Conservation (phyloP, 2,329 filamentous ascomycete species). For the Microdochium bolleyi region DNA sequence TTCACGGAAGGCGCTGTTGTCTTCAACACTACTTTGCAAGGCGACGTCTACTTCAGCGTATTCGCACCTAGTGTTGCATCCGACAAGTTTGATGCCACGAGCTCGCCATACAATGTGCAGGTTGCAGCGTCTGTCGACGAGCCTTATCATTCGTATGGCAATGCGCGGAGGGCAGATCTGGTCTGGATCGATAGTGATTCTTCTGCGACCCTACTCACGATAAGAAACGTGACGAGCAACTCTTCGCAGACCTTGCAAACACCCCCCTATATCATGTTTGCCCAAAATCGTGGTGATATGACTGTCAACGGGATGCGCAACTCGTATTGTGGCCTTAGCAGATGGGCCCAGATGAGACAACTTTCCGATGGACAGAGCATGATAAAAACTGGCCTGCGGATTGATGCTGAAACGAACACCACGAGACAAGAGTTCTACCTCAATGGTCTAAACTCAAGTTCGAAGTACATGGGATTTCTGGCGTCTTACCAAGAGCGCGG, state of each 20-base stretch:
- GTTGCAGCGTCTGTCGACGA: conserved; percentile 75
- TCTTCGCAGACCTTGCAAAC: conserved; percentile 43
- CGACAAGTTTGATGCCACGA: conserved; percentile 46
- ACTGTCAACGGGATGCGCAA: conserved; percentile 61
- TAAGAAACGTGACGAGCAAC: conserved; percentile 58
- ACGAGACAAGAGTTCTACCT: conserved; percentile 89
- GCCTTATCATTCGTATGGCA: conserved; percentile 62
- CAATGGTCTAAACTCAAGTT: conserved; percentile 62
- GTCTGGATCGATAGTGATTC: conserved; percentile 82
- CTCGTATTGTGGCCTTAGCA: conserved; percentile 75
- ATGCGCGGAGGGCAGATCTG: conserved; percentile 46
- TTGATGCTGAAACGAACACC: conserved; percentile 20
- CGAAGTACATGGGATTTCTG: conserved; percentile 65
- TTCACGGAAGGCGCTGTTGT: conserved; percentile 66
- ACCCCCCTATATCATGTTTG: conserved; percentile 72
- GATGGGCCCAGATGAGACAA: conserved; percentile 54
- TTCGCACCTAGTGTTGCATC: conserved; percentile 57
- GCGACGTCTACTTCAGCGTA: conserved; percentile 70
- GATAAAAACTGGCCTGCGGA: conserved; percentile 30
- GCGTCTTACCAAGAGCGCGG: conserved; percentile 40
- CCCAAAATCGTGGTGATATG: conserved; percentile 51
- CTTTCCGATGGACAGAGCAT: conserved; percentile 42
- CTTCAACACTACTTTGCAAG: conserved; percentile 50
- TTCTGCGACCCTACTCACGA: conserved; percentile 69
- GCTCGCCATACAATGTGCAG: conserved; percentile 61